Conservation (phyloP, 345 rosid species). For the Salix udensis region DNA sequence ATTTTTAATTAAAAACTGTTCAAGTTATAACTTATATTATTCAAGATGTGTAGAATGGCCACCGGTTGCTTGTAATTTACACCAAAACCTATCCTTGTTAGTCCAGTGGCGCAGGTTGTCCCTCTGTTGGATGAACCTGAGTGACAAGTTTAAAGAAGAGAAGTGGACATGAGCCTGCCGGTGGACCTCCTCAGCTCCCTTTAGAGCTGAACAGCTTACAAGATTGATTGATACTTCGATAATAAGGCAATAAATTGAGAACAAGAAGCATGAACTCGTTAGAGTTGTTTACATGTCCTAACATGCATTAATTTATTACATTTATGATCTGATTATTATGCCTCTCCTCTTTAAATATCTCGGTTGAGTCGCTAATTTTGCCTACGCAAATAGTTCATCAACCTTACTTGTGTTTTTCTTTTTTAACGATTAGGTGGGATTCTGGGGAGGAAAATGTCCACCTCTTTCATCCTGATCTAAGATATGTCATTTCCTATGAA, state of each 20-base stretch:
- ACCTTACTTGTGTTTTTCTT: no score
- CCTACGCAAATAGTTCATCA: not conserved
- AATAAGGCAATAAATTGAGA: slow-evolving; percentile 10
- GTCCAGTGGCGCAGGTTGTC: slow-evolving; percentile 25
- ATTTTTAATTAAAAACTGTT: no score
- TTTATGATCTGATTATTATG: not conserved
- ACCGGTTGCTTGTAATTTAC: slow-evolving; percentile 5
- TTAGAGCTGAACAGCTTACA: slow-evolving; percentile 10
- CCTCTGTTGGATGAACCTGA: slow-evolving; percentile 27
- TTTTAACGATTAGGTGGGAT: not conserved
- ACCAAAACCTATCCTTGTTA: not conserved
- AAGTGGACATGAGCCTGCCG: slow-evolving; percentile 8
- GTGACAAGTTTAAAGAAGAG: slow-evolving; percentile 19
- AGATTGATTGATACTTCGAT: slow-evolving; percentile 34
- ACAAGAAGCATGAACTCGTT: slow-evolving; percentile 14
- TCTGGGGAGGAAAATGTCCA: not conserved
- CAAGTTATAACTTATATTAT: no score
- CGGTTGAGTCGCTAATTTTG: not conserved
- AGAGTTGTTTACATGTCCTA: slow-evolving; percentile 2
- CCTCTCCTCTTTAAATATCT: not conserved
- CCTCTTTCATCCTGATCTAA: not conserved
- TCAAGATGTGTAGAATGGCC: not conserved
- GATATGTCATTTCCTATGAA: not conserved
- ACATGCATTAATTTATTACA: not conserved
- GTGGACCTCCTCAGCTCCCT: slow-evolving; percentile 40